Evolutionary conservation across 2,329 filamentous ascomycete genomes (phyloP).

Genomic region (Sclerotinia nivalis): DNA sequence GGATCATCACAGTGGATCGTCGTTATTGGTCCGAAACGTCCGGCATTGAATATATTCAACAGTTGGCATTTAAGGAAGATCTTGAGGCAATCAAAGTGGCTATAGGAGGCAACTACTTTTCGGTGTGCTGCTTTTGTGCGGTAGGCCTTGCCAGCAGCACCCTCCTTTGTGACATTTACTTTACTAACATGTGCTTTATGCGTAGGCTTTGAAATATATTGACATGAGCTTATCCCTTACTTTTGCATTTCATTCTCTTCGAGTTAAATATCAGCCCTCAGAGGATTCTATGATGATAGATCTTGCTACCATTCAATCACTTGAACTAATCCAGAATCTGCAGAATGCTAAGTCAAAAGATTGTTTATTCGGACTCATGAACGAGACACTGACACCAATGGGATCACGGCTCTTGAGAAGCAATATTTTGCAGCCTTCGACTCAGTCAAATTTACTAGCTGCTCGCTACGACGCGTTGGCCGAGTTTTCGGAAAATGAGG

Average conservation of each 20-base stretch:
- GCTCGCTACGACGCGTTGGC: constrained; percentile 80
- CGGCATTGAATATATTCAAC: constrained; percentile 76
- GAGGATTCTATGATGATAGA: constrained; percentile 97
- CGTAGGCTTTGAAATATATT: constrained; percentile 76
- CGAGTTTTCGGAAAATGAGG: constrained; percentile 78
- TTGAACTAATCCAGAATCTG: constrained; percentile 89
- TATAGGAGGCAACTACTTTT: constrained; percentile 80
- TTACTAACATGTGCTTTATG: constrained; percentile 20
- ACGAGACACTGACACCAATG: constrained; percentile 86
- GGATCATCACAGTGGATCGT: constrained; percentile 67
- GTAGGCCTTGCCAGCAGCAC: constrained; percentile 51
- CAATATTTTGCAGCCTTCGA: constrained; percentile 87
- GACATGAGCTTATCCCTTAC: constrained; percentile 67
- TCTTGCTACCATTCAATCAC: constrained; percentile 77
- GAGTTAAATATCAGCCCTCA: constrained; percentile 83
- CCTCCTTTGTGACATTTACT: neutral
- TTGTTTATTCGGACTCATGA: constrained; percentile 81
- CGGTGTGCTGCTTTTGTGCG: constrained; percentile 81
- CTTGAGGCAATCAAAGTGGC: constrained; percentile 78
- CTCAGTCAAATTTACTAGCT: constrained; percentile 63
- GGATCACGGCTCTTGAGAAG: constrained; percentile 79
- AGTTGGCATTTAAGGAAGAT: constrained; percentile 78
- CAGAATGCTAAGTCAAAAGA: constrained; percentile 76
- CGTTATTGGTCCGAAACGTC: constrained; percentile 79
- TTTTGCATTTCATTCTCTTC: constrained; percentile 77